Evolutionary conservation across 2,329 filamentous ascomycete species (phyloP).

Genomic region (Phoma herbarum): DNA sequence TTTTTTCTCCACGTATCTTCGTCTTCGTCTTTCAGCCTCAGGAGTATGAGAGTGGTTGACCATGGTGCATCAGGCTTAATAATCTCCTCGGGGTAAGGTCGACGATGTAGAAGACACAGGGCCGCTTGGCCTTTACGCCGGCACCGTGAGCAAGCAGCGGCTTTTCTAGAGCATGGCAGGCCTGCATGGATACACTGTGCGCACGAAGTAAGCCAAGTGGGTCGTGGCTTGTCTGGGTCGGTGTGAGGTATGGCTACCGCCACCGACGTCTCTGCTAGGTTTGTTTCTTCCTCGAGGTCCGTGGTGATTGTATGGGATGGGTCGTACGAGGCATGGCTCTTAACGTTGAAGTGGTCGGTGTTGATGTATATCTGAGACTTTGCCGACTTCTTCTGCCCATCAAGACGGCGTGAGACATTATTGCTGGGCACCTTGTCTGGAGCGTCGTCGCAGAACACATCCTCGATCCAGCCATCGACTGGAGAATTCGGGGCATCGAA

Average conservation of each 20-base stretch:
- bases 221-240: constrained; percentile 14
- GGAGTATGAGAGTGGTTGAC: constrained; percentile 26
- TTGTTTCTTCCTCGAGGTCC: background rate
- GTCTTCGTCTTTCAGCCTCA: constrained; percentile 30
- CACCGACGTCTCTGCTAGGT: too few relatives aligned
- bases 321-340: background rate
- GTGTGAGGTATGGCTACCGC: background rate
- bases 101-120: constrained; percentile 38
- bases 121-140: constrained; percentile 24
- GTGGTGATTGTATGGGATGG: background rate
- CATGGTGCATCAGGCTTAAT: background rate
- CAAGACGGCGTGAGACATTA: background rate
- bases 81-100: constrained; percentile 27
- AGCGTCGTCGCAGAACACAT: constrained; percentile 7
- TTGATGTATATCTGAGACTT: background rate
- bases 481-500: background rate
- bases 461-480: background rate
- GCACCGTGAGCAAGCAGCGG: constrained; percentile 42
- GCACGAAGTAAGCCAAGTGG: constrained; percentile 42
- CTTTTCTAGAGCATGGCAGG: constrained; percentile 42
- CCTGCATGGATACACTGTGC: constrained; percentile 38
- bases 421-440: background rate
- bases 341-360: background rate
- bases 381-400: background rate
- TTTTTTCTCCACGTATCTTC: constrained; percentile 29